A percentile compares a stretch with the other conserved stretches of the same genome.
These are phyloP conservation scores for Auricularia sp. DNA, from an alignment of 768 basidiomycete genomes.

Conservation along the genomic window DNA sequence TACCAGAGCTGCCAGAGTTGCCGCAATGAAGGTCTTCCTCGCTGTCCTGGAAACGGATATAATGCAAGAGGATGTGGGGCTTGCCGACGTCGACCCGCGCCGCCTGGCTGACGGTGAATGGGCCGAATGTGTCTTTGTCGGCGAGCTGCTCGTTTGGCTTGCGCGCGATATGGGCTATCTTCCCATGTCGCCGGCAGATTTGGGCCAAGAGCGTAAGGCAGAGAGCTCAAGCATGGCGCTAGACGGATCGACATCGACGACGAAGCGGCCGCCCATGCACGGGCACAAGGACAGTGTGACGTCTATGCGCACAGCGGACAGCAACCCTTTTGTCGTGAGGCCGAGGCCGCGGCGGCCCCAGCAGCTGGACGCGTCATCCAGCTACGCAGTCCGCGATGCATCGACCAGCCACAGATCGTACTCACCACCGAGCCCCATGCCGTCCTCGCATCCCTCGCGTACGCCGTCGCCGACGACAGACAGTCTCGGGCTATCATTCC, in stretches of 20 bases:
- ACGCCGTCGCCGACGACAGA: background rate
- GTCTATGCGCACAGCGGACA: background rate
- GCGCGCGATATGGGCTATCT: slow-evolving; percentile 35
- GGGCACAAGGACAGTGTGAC: background rate
- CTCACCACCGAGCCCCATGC: background rate
- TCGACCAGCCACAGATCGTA: background rate
- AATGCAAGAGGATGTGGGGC: slow-evolving; percentile 46
- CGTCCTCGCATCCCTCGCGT: background rate
- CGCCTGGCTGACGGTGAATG: slow-evolving; percentile 52
- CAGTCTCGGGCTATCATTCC: background rate
- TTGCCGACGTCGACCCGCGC: slow-evolving; percentile 55
- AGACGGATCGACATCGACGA: no score
- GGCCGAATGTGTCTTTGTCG: slow-evolving; percentile 59
- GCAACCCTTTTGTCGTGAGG: background rate
- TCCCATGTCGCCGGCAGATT: background rate
- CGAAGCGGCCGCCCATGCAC: background rate
- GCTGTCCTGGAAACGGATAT: slow-evolving; percentile 63
- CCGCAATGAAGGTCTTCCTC: slow-evolving; percentile 65
- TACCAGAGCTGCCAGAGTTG: slow-evolving; percentile 33
- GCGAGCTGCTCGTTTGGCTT: slow-evolving; percentile 60
- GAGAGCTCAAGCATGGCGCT: no score
- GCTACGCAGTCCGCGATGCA: no score
- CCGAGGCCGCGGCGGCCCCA: background rate
- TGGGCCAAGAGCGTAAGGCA: no score
- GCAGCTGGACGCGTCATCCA: background rate